Percentiles rank a stretch among this genome's conserved stretches.
Conservation (phyloP, 257 asterid genomes). For the Solanum chmielewskii region DNA sequence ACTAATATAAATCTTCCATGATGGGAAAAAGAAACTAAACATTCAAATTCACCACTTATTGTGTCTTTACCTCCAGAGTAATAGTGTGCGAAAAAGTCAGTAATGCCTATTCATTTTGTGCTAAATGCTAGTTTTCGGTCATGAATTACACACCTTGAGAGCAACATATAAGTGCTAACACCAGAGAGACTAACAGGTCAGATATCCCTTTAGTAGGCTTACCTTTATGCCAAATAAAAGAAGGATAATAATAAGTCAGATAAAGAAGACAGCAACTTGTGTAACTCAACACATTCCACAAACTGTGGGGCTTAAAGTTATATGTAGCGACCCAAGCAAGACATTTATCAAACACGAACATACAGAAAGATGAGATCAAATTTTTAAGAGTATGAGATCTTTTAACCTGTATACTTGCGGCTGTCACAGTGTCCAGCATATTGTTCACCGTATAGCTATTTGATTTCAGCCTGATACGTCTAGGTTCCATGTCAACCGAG, state of each 20-base stretch:
- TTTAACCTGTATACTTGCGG: conserved; percentile 87
- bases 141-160: neutral
- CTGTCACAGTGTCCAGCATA: conserved; percentile 79
- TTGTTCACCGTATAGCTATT: conserved; percentile 68
- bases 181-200: neutral
- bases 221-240: neutral
- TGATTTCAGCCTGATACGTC: conserved; percentile 75
- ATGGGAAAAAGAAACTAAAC: neutral
- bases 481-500: conserved; percentile 58
- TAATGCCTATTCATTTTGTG: neutral
- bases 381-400: neutral
- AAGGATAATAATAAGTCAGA: neutral
- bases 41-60: neutral
- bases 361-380: neutral
- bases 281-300: neutral
- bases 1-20: neutral
- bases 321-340: neutral
- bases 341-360: neutral
- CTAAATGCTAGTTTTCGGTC: neutral
- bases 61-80: neutral
- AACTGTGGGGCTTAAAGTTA: neutral
- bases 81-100: neutral
- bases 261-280: neutral
- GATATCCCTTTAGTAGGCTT: neutral
- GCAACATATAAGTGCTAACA: neutral